Percentiles rank a stretch among this genome's conserved stretches.
Evolutionary conservation across 208 protist genomes (phyloP).

Genomic region (Porcisia hertigi): DNA sequence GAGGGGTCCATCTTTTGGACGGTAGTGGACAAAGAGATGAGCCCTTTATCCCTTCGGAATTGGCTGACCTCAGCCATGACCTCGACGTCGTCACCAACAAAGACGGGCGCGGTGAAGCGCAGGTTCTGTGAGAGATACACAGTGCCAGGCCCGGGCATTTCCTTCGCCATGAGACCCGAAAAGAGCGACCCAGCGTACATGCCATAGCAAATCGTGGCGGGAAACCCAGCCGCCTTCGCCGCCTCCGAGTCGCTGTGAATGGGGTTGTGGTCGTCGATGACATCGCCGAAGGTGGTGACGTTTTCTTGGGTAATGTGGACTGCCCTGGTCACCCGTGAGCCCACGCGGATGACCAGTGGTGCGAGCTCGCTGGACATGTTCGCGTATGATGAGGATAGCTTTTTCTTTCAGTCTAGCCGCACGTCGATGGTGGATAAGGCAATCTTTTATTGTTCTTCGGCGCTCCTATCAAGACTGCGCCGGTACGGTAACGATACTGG

Average conservation of each 20-base stretch:
- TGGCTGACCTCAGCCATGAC: constrained; percentile 62
- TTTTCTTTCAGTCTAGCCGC: background rate
- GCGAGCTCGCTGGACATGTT: constrained; percentile 18
- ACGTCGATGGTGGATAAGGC: background rate
- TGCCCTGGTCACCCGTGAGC: constrained; percentile 37
- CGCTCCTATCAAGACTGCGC: constrained; percentile 3
- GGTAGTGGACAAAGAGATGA: constrained; percentile 66
- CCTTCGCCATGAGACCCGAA: constrained; percentile 75
- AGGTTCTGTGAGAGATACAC: constrained; percentile 87
- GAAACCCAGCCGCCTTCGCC: constrained; percentile 78
- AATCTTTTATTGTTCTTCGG: background rate
- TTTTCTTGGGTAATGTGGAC: constrained; percentile 62
- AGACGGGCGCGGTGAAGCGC: constrained; percentile 74
- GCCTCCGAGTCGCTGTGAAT: constrained; percentile 71
- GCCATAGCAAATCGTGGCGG: constrained; percentile 73
- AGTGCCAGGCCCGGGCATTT: constrained; percentile 78
- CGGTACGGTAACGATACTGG: constrained; percentile 4
- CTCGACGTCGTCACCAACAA: constrained; percentile 78
- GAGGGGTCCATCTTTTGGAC: constrained; percentile 53
- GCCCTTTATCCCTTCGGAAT: constrained; percentile 65
- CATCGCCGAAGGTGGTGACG: constrained; percentile 67
- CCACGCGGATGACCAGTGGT: constrained; percentile 56
- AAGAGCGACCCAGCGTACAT: constrained; percentile 84
- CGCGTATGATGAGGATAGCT: background rate
- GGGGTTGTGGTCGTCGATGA: constrained; percentile 83